Evolutionary conservation across 1,284 basidiomycete species (phyloP), one percentile per base, ranked within the genome.

Genomic region (Leccinum angustisporum): DNA sequence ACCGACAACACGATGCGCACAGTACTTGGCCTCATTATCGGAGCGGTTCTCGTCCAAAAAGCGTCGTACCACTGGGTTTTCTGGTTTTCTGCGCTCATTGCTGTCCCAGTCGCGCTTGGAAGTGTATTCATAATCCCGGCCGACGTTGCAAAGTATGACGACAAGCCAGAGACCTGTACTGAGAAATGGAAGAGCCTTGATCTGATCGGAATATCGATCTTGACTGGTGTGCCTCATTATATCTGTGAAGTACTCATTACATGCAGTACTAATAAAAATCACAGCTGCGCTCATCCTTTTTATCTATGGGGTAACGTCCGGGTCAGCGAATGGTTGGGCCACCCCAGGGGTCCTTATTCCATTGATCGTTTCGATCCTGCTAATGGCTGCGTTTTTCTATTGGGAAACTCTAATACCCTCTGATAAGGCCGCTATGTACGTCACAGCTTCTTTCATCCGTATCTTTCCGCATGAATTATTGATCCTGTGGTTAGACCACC

Each of bases 231-330:
- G 5, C 31, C 68, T 57, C 76, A 0, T 63, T 79, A 16, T n/a
- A 13, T 30, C 10, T n/a, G 9, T 68, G 4, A 52, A 31, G 56
- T 53, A 14, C 5, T 4, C 10, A 30, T 13, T 3, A 11, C 25
- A 40, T 31, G 11, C 1, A 52, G 4, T 21, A 9, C 54, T 71
- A n/a, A 73, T 56, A 31, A n/a, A 6, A 0, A 54, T 27, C 1
- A 27, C 6, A 77, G 77, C 61, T 40, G 70, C 76, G 6, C 60
- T 78, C 50, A 63, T 80, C n/a, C 69, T 83, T 18, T 81, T 84
- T 69, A 79, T 83, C 43, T 83, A 79, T 63, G 79, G 78, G 2
- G 70, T 83, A 31, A 84, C 82, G 3, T 79, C 79, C 6, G 81
- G 80, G 2, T 78, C 80, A 3, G 70, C 73, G 2, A 63, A 67